phyloP scores from a whole-genome alignment of 805 yeast species.

The Kluyveromyces nonfermentans region DNA sequence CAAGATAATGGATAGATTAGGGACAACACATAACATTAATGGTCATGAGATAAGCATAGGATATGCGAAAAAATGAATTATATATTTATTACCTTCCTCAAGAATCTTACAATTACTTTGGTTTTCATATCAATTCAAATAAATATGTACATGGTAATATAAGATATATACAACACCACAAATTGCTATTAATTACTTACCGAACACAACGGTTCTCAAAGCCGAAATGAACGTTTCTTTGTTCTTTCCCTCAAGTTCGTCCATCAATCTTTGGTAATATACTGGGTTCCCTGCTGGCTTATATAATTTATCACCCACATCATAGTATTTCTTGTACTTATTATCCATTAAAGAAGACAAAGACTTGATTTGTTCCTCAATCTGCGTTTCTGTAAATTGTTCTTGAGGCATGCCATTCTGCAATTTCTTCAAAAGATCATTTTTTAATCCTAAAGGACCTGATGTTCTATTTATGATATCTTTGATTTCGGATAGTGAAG shows the following conservation, averaged over 20 bases:
- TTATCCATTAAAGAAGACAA: constrained; percentile 48
- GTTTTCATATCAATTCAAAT: not conserved
- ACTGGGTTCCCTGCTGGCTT: constrained; percentile 80
- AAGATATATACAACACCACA: not conserved
- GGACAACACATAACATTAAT: constrained; percentile 9
- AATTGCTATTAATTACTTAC: constrained; percentile 36
- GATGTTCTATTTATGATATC: constrained; percentile 30
- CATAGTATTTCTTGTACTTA: constrained; percentile 54
- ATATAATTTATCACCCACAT: constrained; percentile 54
- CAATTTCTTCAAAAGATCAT: constrained; percentile 38
- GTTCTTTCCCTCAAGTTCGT: constrained; percentile 62
- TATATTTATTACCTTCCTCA: no score
- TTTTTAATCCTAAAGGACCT: constrained; percentile 36
- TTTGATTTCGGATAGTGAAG: constrained; percentile 34
- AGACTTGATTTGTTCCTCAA: constrained; percentile 47
- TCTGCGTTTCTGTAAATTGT: constrained; percentile 39
- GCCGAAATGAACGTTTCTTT: constrained; percentile 60
- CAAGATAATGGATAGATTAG: constrained; percentile 10
- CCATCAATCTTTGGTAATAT: constrained; percentile 62
- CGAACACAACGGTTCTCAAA: constrained; percentile 64
- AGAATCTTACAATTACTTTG: no score
- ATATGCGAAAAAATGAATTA: constrained; percentile 21
- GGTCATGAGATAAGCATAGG: constrained; percentile 14
- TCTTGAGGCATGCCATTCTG: constrained; percentile 38
- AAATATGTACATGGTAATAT: not conserved